Evolutionary conservation across 495 filamentous ascomycete genomes (phyloP).

Genomic region (Penicillium cinerascens): DNA sequence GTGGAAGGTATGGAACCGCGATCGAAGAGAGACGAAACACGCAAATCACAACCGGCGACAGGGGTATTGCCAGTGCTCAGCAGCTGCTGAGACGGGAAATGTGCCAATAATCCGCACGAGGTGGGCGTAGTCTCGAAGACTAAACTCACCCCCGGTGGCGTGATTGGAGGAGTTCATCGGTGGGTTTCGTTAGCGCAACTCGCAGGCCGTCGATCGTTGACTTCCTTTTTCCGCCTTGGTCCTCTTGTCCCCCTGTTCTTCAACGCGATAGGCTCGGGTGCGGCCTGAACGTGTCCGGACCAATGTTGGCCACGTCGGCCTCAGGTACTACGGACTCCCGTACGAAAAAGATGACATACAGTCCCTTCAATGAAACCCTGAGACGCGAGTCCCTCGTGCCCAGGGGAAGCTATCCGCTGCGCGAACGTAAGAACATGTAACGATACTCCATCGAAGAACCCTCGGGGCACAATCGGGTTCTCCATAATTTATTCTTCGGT

Average conservation of each 20-base stretch:
- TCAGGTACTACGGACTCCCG: background rate
- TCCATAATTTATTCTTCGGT: constrained; percentile 20
- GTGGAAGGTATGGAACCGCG: constrained; percentile 12
- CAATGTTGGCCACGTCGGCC: background rate
- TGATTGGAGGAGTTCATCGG: background rate
- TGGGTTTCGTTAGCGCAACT: constrained; percentile 3
- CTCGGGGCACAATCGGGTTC: background rate
- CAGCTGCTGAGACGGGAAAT: constrained; percentile 1
- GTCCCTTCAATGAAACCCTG: background rate
- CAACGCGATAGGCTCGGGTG: constrained; percentile 11
- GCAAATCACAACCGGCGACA: background rate
- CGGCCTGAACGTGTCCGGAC: background rate
- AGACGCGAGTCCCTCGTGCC: background rate
- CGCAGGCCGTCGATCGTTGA: constrained; percentile 10
- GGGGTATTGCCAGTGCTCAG: background rate
- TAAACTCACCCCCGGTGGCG: background rate
- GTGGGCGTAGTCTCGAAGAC: constrained; percentile 9
- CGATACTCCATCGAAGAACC: background rate
- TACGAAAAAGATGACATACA: too few species aligned
- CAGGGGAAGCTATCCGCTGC: background rate
- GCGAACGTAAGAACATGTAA: background rate
- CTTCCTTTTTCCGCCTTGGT: background rate
- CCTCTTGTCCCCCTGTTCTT: constrained; percentile 7
- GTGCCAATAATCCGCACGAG: constrained; percentile 8
- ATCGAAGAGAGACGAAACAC: constrained; percentile 10